These are phyloP conservation scores for Elongisporangium anandrum DNA, from an alignment of 352 stramenopile genomes.

Conservation along the genomic window DNA sequence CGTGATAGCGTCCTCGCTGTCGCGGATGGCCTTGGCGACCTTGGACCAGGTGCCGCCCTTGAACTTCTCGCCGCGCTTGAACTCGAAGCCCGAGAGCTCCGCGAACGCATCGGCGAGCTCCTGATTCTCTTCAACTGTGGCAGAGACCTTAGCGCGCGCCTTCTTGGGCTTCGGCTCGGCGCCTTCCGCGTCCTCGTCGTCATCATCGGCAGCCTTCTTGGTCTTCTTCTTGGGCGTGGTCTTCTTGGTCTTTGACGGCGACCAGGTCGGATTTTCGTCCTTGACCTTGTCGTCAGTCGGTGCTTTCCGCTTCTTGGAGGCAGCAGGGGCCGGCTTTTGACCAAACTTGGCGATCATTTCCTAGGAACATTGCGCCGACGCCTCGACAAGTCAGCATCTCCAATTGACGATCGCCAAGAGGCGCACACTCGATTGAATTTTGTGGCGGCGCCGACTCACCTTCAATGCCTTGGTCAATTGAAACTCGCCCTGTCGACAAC, in stretches of 20 bases:
- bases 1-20: slow-evolving; percentile 54
- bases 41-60: slow-evolving; percentile 87
- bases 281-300: slow-evolving; percentile 13
- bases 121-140: slow-evolving; percentile 63
- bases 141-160: slow-evolving; percentile 31
- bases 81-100: slow-evolving; percentile 85
- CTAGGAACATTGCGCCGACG: slow-evolving; percentile 10
- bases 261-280: slow-evolving; percentile 26
- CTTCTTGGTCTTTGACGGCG: slow-evolving; percentile 18
- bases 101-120: slow-evolving; percentile 65
- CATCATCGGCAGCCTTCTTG: slow-evolving; percentile 24
- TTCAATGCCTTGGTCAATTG: slow-evolving; percentile 65
- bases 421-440: background rate
- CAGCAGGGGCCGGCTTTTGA: slow-evolving; percentile 27
- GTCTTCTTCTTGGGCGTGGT: slow-evolving; percentile 20
- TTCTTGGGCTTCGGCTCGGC: slow-evolving; percentile 55
- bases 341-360: slow-evolving; percentile 83
- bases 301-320: slow-evolving; percentile 58
- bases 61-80: slow-evolving; percentile 85
- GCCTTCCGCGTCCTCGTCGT: slow-evolving; percentile 40
- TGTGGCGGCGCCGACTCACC: slow-evolving; percentile 14
- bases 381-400: background rate
- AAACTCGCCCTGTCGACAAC: slow-evolving; percentile 51
- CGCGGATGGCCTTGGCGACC: slow-evolving; percentile 79
- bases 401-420: background rate